Conservation (phyloP, 768 basidiomycete genomes). For the Clavulina sp. region DNA sequence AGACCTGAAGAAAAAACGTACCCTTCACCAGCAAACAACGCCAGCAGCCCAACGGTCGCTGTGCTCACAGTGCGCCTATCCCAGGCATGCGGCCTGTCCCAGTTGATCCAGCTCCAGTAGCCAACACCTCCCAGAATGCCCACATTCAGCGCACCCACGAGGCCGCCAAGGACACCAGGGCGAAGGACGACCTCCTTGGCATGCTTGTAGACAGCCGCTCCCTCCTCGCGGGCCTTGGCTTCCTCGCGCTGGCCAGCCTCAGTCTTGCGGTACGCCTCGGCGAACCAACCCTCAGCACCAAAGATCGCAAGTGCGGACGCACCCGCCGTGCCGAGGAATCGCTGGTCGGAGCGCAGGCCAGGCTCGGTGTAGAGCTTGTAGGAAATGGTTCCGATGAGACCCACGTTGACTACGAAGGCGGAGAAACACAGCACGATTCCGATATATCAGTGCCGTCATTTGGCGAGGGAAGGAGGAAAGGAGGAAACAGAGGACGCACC, state of each 20-base stretch:
- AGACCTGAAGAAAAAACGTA: conserved; percentile 20
- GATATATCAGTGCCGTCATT: not conserved
- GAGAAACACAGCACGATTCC: not conserved
- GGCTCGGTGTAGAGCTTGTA: conserved; percentile 48
- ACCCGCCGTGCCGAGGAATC: conserved; percentile 34
- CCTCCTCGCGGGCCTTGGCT: conserved; percentile 38
- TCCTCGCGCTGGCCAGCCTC: conserved; percentile 40
- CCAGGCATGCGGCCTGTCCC: conserved; percentile 39
- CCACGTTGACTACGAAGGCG: conserved; percentile 41
- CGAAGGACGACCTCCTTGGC: conserved; percentile 39
- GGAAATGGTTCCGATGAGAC: conserved; percentile 41
- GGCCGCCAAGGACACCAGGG: conserved; percentile 47
- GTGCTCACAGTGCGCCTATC: conserved; percentile 45
- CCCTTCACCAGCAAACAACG: conserved; percentile 53
- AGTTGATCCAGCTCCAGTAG: conserved; percentile 45
- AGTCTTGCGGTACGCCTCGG: conserved; percentile 42
- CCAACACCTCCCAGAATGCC: conserved; percentile 44
- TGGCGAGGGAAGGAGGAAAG: not conserved
- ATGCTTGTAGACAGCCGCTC: conserved; percentile 34
- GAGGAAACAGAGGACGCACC: conserved; percentile 24
- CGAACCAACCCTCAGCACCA: conserved; percentile 41
- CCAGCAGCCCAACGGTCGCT: conserved; percentile 33
- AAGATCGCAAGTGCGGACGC: conserved; percentile 40
- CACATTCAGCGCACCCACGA: conserved; percentile 51
- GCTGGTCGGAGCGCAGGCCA: conserved; percentile 38